Percentiles rank a stretch among this genome's conserved stretches.
Evolutionary conservation across 257 asterid genomes (phyloP).

Genomic region (Ilex asprella): DNA sequence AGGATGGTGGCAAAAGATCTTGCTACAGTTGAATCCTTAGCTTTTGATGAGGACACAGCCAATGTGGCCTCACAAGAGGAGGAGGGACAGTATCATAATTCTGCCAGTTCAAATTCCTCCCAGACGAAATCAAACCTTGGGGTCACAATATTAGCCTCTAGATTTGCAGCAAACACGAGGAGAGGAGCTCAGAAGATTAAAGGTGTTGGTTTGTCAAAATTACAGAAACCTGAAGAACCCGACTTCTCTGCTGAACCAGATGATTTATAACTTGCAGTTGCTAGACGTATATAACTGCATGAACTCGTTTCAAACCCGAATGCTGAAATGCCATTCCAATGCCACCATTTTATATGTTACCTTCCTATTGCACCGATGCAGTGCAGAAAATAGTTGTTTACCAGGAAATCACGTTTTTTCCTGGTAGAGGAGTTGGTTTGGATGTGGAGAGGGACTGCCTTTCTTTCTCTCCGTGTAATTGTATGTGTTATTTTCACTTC

Average conservation of each 20-base stretch:
- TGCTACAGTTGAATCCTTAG: conserved; percentile 54
- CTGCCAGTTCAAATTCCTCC: conserved; percentile 23
- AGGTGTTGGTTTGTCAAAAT: conserved; percentile 55
- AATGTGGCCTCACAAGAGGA: conserved; percentile 29
- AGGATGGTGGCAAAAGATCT: conserved; percentile 61
- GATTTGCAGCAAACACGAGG: conserved; percentile 85
- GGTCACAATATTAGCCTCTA: conserved; percentile 73
- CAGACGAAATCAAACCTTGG: conserved; percentile 46
- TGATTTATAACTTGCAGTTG: conserved; percentile 29
- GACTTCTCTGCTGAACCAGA: conserved; percentile 74
- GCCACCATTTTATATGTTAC: too few relatives aligned
- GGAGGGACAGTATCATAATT: conserved; percentile 22
- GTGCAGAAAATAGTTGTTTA: too few relatives aligned
- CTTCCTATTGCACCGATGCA: too few relatives aligned
- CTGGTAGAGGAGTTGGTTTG: too few relatives aligned
- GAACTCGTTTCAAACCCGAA: not conserved
- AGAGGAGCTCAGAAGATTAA: conserved; percentile 82
- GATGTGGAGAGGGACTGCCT: too few relatives aligned
- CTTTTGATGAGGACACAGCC: conserved; percentile 23
- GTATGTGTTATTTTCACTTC: too few relatives aligned
- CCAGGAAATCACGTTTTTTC: too few relatives aligned
- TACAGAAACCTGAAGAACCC: conserved; percentile 84
- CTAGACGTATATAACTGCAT: not conserved
- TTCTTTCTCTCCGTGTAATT: too few relatives aligned
- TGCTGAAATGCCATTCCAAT: too few relatives aligned